These are phyloP conservation scores for Exophiala alcalophila DNA, from an alignment of 2,329 filamentous ascomycete genomes.

Conservation along the genomic window DNA sequence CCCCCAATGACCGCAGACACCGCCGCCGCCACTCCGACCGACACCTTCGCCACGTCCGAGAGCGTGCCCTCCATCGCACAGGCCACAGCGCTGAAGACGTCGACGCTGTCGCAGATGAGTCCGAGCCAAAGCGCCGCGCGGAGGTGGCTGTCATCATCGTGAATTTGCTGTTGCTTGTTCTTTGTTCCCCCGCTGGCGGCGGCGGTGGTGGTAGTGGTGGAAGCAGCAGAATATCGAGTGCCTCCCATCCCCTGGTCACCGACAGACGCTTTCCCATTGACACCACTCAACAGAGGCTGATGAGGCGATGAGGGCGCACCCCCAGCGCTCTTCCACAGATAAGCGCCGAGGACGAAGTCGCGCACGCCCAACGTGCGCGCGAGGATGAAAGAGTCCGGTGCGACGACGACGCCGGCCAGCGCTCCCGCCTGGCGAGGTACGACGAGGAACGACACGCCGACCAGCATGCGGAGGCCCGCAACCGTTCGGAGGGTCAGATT, in stretches of 20 bases:
- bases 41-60: constrained; percentile 4
- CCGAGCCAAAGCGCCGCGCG: constrained; percentile 14
- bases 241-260: background rate
- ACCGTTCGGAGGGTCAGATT: constrained; percentile 6
- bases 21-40: constrained; percentile 3
- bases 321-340: constrained; percentile 8
- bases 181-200: too few species aligned
- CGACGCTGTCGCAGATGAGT: constrained; percentile 6
- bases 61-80: constrained; percentile 5
- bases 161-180: background rate
- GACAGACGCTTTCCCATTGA: background rate
- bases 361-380: constrained; percentile 12
- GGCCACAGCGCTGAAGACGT: constrained; percentile 7
- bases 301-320: background rate
- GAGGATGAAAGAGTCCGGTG: constrained; percentile 3
- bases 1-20: constrained; percentile 4
- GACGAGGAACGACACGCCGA: constrained; percentile 9
- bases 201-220: background rate
- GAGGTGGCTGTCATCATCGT: background rate
- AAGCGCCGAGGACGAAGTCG: constrained; percentile 15
- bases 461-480: constrained; percentile 10
- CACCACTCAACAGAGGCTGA: background rate
- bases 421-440: constrained; percentile 6
- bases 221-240: background rate
- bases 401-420: constrained; percentile 7